Conservation (phyloP, 768 basidiomycete genomes). For the Tylopilus intermedius region DNA sequence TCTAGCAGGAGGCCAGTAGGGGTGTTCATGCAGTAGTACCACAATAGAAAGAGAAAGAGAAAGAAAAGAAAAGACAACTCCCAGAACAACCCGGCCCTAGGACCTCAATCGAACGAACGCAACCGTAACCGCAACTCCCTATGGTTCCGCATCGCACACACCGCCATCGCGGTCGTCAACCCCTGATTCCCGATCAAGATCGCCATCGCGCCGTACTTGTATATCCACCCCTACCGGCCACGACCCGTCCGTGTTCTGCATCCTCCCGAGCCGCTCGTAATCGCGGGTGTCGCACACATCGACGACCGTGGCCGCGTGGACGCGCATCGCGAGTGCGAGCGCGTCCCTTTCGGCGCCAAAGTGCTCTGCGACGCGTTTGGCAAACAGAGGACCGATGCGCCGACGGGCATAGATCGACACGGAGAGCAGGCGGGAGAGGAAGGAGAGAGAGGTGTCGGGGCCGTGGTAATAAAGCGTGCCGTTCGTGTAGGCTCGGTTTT, state of each 20-base stretch:
- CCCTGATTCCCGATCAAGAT: slow-evolving; percentile 17
- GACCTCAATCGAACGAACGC: slow-evolving; percentile 7
- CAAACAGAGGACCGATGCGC: slow-evolving; percentile 11
- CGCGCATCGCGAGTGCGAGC: slow-evolving; percentile 17
- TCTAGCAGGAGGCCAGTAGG: too few species aligned
- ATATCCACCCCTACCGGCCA: slow-evolving; percentile 21
- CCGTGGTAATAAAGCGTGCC: slow-evolving; percentile 20
- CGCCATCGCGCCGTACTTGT: slow-evolving; percentile 5
- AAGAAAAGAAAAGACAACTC: too few species aligned
- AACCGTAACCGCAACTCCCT: slow-evolving; percentile 9
- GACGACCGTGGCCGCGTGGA: slow-evolving; percentile 9
- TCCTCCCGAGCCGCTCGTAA: slow-evolving; percentile 12
- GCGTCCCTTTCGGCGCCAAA: slow-evolving; percentile 20
- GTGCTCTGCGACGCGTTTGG: slow-evolving; percentile 12
- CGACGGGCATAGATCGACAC: slow-evolving; percentile 15
- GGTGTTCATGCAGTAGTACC: too few species aligned
- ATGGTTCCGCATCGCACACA: slow-evolving; percentile 16
- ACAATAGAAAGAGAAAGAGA: too few species aligned
- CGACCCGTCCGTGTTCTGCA: slow-evolving; percentile 20
- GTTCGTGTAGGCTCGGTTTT: slow-evolving; percentile 19
- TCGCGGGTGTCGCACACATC: slow-evolving; percentile 13
- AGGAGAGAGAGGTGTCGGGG: slow-evolving; percentile 17
- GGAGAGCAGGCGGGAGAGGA: slow-evolving; percentile 20
- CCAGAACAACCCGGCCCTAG: too few species aligned
- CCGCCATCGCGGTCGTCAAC: slow-evolving; percentile 19